These are phyloP conservation scores for Aureobasidium subglaciale DNA, from an alignment of 2,329 filamentous ascomycete species.

Conservation along the genomic window DNA sequence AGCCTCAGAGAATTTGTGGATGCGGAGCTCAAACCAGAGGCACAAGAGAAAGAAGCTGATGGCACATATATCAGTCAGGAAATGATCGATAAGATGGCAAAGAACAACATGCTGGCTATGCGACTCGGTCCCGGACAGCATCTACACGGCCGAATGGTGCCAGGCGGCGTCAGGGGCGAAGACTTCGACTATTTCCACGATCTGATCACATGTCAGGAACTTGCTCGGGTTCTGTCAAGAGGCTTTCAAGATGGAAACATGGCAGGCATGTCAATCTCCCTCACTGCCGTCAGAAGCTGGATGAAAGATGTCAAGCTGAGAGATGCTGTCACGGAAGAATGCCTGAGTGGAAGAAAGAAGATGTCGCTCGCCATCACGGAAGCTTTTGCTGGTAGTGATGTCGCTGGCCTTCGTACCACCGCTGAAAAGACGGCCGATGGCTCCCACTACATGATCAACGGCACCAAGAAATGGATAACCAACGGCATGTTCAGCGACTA, in stretches of 20 bases:
- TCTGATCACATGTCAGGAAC: conserved; percentile 65
- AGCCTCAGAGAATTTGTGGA: conserved; percentile 70
- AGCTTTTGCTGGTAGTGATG: conserved; percentile 78
- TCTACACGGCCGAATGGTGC: conserved; percentile 61
- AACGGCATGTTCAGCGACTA: conserved; percentile 76
- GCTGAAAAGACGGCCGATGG: conserved; percentile 69
- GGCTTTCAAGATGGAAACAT: conserved; percentile 85
- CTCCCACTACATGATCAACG: conserved; percentile 63
- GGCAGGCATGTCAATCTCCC: conserved; percentile 75
- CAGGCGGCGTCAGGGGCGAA: conserved; percentile 66
- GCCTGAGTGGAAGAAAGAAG: conserved; percentile 76
- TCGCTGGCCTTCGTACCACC: conserved; percentile 71
- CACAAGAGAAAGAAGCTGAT: conserved; percentile 65
- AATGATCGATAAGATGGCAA: conserved; percentile 72
- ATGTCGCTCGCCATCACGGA: conserved; percentile 84
- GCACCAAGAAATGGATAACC: conserved; percentile 80
- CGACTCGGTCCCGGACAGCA: conserved; percentile 77
- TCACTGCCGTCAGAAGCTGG: conserved; percentile 76
- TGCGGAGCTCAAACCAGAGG: conserved; percentile 63
- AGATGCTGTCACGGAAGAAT: conserved; percentile 61
- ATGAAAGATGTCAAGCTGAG: conserved; percentile 60
- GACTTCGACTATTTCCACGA: conserved; percentile 78
- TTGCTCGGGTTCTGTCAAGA: conserved; percentile 61
- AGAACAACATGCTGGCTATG: conserved; percentile 69
- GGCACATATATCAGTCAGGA: conserved; percentile 63